These are phyloP conservation scores for Ilyonectria mors-panacis DNA, from an alignment of 2,329 filamentous ascomycete species.

Conservation along the genomic window DNA sequence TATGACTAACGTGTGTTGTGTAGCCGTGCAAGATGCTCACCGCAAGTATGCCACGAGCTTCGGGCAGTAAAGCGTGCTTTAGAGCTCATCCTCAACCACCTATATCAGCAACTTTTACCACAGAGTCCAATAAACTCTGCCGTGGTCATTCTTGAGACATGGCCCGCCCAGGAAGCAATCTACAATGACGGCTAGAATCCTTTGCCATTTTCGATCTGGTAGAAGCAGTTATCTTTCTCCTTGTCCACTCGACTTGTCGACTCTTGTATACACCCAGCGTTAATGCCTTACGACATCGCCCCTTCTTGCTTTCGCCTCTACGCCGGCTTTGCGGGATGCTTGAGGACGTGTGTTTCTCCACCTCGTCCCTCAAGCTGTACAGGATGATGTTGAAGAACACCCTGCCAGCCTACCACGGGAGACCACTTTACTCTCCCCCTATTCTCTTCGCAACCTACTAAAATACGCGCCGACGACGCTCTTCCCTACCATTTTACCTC, in stretches of 20 bases:
- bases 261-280: slow-evolving; percentile 8
- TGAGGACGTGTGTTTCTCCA: slow-evolving; percentile 18
- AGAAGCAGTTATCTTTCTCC: slow-evolving; percentile 10
- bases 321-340: slow-evolving; percentile 23
- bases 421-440: neutral
- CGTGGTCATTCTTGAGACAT: slow-evolving; percentile 16
- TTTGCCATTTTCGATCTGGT: slow-evolving; percentile 7
- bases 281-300: slow-evolving; percentile 24
- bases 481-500: slow-evolving; percentile 14
- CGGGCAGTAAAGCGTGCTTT: slow-evolving; percentile 44
- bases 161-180: slow-evolving; percentile 5
- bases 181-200: slow-evolving; percentile 2
- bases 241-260: slow-evolving; percentile 9
- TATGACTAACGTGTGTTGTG: slow-evolving; percentile 13
- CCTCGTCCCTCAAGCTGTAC: slow-evolving; percentile 9
- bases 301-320: slow-evolving; percentile 24
- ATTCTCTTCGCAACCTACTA: slow-evolving; percentile 8
- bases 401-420: slow-evolving; percentile 1
- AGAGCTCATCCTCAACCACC: neutral
- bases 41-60: slow-evolving; percentile 51
- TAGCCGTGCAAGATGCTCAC: slow-evolving; percentile 57
- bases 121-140: slow-evolving; percentile 5
- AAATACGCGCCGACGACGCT: slow-evolving; percentile 22
- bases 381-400: neutral
- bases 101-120: neutral